Conservation (phyloP, 495 filamentous ascomycete species). For the Aspergillus sclerotiicarbonarius region DNA sequence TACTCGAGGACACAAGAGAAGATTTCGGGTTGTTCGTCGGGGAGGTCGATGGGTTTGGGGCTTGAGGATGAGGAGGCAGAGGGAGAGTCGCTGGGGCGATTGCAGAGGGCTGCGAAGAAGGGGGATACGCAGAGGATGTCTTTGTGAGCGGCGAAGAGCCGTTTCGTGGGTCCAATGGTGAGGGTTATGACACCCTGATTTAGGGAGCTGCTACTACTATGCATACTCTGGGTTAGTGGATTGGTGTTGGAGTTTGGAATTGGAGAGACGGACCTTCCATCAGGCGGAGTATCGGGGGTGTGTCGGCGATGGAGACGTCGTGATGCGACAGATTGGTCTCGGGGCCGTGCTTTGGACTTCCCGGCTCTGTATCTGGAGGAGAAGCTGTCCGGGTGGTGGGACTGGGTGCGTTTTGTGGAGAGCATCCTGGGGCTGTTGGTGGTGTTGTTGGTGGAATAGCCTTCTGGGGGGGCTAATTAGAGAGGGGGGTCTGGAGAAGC, state of each 20-base stretch:
- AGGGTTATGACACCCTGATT: slow-evolving; percentile 77
- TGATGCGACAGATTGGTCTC: slow-evolving; percentile 25
- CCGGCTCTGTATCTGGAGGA: slow-evolving; percentile 45
- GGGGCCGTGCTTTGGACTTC: slow-evolving; percentile 37
- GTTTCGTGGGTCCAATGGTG: slow-evolving; percentile 69
- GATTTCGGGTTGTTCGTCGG: slow-evolving; percentile 83
- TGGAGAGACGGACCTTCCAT: slow-evolving; percentile 31
- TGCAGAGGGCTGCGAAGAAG: slow-evolving; percentile 59
- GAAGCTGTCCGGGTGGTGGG: slow-evolving; percentile 38
- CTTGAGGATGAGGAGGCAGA: slow-evolving; percentile 14
- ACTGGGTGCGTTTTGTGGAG: slow-evolving; percentile 27
- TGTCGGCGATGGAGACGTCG: slow-evolving; percentile 30
- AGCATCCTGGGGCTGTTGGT: slow-evolving; percentile 26
- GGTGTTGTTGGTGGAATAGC: slow-evolving; percentile 3
- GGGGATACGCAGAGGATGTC: slow-evolving; percentile 75
- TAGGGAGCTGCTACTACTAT: slow-evolving; percentile 43
- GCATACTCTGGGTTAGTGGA: slow-evolving; percentile 2
- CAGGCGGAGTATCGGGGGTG: slow-evolving; percentile 32
- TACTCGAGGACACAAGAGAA: slow-evolving; percentile 90
- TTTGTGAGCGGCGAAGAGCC: slow-evolving; percentile 89
- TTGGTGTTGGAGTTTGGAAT: neutral
- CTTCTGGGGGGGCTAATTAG: neutral
- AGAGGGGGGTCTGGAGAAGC: neutral
- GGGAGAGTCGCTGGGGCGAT: slow-evolving; percentile 6
- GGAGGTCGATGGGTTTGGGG: slow-evolving; percentile 65